phyloP scores from a whole-genome alignment of 129 eudicot species.

The Scalesia atractyloides region DNA sequence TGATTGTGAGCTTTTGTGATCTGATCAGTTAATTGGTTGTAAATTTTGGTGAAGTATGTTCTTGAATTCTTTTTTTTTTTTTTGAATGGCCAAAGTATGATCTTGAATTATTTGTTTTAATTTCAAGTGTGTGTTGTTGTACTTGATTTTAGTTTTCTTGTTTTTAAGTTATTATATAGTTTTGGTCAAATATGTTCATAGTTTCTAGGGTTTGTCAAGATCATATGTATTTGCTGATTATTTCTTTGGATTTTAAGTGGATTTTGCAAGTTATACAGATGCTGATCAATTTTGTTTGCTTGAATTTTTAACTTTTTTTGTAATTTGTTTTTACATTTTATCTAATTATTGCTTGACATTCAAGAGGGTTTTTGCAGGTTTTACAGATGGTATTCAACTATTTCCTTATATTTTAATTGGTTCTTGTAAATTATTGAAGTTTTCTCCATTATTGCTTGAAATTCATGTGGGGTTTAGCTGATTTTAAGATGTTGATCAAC shows the following conservation, averaged over 20 bases:
- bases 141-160: neutral
- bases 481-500: neutral
- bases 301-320: constrained; percentile 9
- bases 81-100: too few relatives aligned
- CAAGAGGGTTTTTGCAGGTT: constrained; percentile 1
- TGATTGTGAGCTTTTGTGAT: too few relatives aligned
- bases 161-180: neutral
- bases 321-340: neutral
- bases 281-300: neutral
- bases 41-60: too few relatives aligned
- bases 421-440: too few relatives aligned
- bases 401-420: neutral
- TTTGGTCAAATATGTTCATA: constrained; percentile 2
- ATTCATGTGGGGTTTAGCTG: neutral
- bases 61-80: too few relatives aligned
- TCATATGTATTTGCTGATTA: neutral
- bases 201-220: neutral
- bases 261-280: neutral
- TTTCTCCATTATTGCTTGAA: neutral
- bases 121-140: neutral
- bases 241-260: constrained; percentile 13
- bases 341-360: neutral
- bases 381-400: neutral
- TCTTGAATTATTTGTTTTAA: neutral
- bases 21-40: too few relatives aligned